Evolutionary conservation across 169 alveolate species (phyloP).

Genomic region (Plasmodium malariae): DNA sequence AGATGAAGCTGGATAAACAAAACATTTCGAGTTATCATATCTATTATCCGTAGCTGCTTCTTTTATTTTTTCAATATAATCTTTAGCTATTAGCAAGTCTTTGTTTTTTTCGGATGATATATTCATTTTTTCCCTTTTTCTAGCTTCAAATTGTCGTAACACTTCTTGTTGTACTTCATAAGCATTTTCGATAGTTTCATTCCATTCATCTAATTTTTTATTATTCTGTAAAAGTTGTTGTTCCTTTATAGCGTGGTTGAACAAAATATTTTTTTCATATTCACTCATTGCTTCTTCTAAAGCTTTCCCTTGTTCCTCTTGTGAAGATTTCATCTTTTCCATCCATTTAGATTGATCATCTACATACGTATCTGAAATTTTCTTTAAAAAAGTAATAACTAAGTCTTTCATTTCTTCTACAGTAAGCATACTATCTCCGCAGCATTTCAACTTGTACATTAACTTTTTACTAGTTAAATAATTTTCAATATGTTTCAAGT

Average conservation of each 20-base stretch:
- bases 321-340: conserved; percentile 57
- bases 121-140: conserved; percentile 27
- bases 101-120: conserved; percentile 63
- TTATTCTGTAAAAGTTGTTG: conserved; percentile 55
- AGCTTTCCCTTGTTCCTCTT: conserved; percentile 73
- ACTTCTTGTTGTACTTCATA: conserved; percentile 76
- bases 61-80: conserved; percentile 74
- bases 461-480: conserved; percentile 79
- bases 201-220: conserved; percentile 51
- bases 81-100: conserved; percentile 75
- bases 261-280: conserved; percentile 56
- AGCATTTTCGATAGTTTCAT: conserved; percentile 45
- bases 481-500: conserved; percentile 76
- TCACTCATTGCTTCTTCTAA: conserved; percentile 72
- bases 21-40: conserved; percentile 86
- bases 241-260: conserved; percentile 64
- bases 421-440: conserved; percentile 81
- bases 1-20: conserved; percentile 88
- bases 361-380: conserved; percentile 82
- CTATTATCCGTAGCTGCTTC: conserved; percentile 79
- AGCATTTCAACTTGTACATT: conserved; percentile 77
- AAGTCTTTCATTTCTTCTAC: conserved; percentile 86
- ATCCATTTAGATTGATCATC: conserved; percentile 70
- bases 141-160: conserved; percentile 61
- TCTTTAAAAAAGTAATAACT: conserved; percentile 88